phyloP scores from a whole-genome alignment of 495 filamentous ascomycete genomes.

The Neurospora discreta region DNA sequence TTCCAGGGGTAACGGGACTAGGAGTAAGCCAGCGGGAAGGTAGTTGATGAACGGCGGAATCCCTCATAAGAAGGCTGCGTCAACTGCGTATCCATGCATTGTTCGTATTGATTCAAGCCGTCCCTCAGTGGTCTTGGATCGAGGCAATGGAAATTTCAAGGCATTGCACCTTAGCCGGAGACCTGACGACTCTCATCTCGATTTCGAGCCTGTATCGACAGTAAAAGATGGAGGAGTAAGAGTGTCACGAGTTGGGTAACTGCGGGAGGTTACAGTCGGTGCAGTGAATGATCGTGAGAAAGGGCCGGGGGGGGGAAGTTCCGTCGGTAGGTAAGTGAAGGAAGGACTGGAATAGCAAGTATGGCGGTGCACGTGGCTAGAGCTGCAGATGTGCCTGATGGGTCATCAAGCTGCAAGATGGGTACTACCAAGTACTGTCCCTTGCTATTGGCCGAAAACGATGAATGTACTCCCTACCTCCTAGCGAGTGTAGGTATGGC shows the following conservation, averaged over 20 bases:
- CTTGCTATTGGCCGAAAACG: neutral
- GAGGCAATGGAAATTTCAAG: neutral
- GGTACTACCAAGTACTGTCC: too few species aligned
- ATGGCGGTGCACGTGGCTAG: neutral
- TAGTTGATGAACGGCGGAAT: neutral
- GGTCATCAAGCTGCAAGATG: too few species aligned
- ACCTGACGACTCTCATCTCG: neutral
- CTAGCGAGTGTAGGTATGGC: too few species aligned
- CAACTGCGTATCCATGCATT: neutral
- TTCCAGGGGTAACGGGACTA: neutral
- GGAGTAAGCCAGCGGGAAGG: neutral
- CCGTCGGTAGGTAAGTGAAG: neutral
- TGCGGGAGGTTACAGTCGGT: neutral
- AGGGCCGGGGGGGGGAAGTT: neutral
- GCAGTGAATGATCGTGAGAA: neutral
- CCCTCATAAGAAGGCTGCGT: neutral
- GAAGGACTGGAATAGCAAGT: neutral
- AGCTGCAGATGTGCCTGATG: neutral
- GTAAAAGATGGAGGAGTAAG: neutral
- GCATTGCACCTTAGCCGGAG: neutral
- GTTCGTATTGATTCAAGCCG: neutral
- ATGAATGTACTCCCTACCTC: neutral
- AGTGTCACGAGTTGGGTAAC: neutral
- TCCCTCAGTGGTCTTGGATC: neutral
- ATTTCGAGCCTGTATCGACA: neutral